A percentile compares a stretch with the other conserved stretches of the same genome.
These are phyloP conservation scores for Aspergillus flavus DNA, from an alignment of 2,329 filamentous ascomycete genomes.

Conservation along the genomic window DNA sequence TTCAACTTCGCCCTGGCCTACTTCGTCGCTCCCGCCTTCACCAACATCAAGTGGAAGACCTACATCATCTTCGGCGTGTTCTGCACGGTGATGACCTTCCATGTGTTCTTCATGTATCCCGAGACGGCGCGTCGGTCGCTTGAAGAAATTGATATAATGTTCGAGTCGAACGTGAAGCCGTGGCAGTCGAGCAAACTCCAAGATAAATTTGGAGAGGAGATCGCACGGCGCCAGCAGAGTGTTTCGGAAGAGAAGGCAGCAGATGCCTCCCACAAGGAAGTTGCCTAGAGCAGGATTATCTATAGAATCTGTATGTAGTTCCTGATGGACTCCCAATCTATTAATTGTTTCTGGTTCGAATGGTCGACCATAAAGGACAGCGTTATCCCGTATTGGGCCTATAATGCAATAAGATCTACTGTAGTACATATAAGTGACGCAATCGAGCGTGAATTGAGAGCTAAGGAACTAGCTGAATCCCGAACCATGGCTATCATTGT, in stretches of 20 bases:
- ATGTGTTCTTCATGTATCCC: slow-evolving; percentile 68
- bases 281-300: slow-evolving; percentile 8
- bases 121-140: slow-evolving; percentile 72
- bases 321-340: too few relatives aligned
- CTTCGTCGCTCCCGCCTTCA: slow-evolving; percentile 61
- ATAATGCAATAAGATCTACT: too few relatives aligned
- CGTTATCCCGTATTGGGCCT: too few relatives aligned
- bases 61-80: slow-evolving; percentile 79
- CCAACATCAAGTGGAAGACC: slow-evolving; percentile 61
- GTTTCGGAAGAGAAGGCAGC: slow-evolving; percentile 14
- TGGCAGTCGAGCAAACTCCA: slow-evolving; percentile 32
- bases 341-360: too few relatives aligned
- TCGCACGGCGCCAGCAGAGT: slow-evolving; percentile 24
- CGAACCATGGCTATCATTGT: too few relatives aligned
- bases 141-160: slow-evolving; percentile 76
- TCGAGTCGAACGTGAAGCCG: slow-evolving; percentile 44
- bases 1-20: slow-evolving; percentile 60
- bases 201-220: slow-evolving; percentile 28
- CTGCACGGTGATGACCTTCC: slow-evolving; percentile 68
- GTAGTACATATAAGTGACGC: too few relatives aligned
- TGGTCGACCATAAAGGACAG: too few relatives aligned
- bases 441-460: too few relatives aligned
- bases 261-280: slow-evolving; percentile 18
- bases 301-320: background rate
- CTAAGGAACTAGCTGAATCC: too few relatives aligned